Base-by-base conservation (phyloP, 208 protist genomes). In the Borovskyia barvae region DNA sequence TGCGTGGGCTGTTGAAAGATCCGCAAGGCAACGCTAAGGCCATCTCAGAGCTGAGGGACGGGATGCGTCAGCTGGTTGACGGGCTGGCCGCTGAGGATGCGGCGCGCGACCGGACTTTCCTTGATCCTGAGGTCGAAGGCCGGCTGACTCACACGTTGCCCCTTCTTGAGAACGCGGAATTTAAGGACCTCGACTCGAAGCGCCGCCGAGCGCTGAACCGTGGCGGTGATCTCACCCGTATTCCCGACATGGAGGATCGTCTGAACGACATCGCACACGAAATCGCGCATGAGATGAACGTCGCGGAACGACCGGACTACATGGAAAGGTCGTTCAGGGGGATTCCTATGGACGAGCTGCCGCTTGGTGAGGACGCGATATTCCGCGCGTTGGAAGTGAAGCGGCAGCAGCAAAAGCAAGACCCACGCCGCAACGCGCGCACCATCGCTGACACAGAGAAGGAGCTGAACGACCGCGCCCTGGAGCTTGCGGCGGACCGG, bases 231-330 rank as follows among this genome's bases (percentile, higher is more conserved):
- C 35, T 47, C 9, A 54, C 80, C 42, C 71, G 72, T 50, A 59
- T 89, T 8, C 39, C 57, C 22, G 71, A 73, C 32, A 69, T 85
- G 66, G 80, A 91, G 72, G 69, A 88, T 28, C 59, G 66, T 36
- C 78, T 92, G 77, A 84, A 87, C 55, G 79, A 85, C 57, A 68
- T 83, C 30, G 74, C 75, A 2, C 72, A 84, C 45, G 75, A 82
- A 32, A 68, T 93, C 9, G 86, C 86, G 19, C 77, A 83, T 37
- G 46, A 75, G 48, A 52, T 89, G 46, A 89, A 88, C 66, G 75
- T 77, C 40, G 70, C 67, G 7, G 80, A 93, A 45, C 80, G 86
- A 20, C 80, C 75, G 2, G 68, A 75, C 41, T 91, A 72, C 65
- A 63, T 91, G 40, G 63, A 66, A 32, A 62, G 60, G 7, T 54